Evolutionary conservation across 73 alveolate species (phyloP).

Genomic region (Tetrahymena malaccensis): DNA sequence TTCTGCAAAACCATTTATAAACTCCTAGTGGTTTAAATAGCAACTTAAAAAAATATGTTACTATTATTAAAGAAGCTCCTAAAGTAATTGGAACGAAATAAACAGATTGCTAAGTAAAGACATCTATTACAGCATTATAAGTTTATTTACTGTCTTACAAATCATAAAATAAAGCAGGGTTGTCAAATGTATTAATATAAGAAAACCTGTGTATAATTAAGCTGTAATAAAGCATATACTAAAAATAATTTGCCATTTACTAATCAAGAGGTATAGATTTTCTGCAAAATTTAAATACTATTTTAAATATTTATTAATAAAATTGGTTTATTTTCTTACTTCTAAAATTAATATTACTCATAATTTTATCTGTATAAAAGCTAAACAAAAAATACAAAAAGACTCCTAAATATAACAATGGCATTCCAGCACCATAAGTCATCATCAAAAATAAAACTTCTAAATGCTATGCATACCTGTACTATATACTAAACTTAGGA

Average conservation of each 20-base stretch:
- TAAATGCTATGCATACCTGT: not conserved
- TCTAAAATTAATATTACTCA: not conserved
- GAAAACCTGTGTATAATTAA: not conserved
- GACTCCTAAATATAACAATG: not conserved
- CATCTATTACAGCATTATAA: not conserved
- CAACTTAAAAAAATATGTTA: not conserved
- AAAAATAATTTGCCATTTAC: not conserved
- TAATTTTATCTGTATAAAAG: not conserved
- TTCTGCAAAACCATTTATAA: not conserved
- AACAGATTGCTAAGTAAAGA: not conserved
- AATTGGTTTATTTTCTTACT: not conserved
- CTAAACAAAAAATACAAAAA: not conserved
- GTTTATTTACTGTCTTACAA: not conserved
- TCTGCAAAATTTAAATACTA: not conserved
- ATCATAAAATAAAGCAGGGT: not conserved
- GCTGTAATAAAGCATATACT: not conserved
- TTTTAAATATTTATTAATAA: not conserved
- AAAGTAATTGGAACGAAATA: not conserved
- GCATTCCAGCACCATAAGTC: not conserved
- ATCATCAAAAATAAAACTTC: not conserved
- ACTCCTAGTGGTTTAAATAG: not conserved
- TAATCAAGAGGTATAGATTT: not conserved
- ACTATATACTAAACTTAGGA: not conserved
- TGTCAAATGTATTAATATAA: not conserved
- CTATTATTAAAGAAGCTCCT: not conserved